Conservation (phyloP, 352 stramenopile genomes). For the Phytophthora megakarya region DNA sequence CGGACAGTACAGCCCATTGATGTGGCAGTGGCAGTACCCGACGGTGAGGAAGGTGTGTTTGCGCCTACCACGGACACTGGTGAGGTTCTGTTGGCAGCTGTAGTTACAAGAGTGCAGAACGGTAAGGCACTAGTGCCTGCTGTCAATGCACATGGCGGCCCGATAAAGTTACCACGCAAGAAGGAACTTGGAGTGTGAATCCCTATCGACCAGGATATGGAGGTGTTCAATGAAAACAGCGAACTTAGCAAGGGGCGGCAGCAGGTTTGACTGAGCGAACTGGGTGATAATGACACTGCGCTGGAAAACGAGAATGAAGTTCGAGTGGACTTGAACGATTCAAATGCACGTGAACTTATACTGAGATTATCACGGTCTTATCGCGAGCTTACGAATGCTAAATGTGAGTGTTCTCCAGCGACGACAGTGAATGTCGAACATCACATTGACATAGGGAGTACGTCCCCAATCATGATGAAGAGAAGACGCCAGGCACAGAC, state of each 20-base stretch:
- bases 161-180: slow-evolving; percentile 9
- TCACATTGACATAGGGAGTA: no score
- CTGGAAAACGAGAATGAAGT: slow-evolving; percentile 1
- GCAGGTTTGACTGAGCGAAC: not conserved
- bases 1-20: not conserved
- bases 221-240: slow-evolving; percentile 5
- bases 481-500: not conserved
- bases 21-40: not conserved
- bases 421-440: no score
- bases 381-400: no score
- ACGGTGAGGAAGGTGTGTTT: not conserved
- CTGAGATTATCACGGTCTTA: no score
- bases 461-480: no score
- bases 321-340: no score
- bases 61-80: not conserved
- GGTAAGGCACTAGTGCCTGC: not conserved
- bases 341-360: no score
- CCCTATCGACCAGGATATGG: slow-evolving; percentile 11
- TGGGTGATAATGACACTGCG: not conserved
- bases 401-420: no score
- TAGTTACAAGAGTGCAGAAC: not conserved
- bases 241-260: not conserved
- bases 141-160: not conserved
- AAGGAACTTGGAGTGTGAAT: slow-evolving; percentile 22
- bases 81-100: not conserved